A percentile compares a stretch with the other conserved stretches of the same genome.
phyloP scores from a whole-genome alignment of 2,329 filamentous ascomycete species.

The Colletotrichum gigasporum region DNA sequence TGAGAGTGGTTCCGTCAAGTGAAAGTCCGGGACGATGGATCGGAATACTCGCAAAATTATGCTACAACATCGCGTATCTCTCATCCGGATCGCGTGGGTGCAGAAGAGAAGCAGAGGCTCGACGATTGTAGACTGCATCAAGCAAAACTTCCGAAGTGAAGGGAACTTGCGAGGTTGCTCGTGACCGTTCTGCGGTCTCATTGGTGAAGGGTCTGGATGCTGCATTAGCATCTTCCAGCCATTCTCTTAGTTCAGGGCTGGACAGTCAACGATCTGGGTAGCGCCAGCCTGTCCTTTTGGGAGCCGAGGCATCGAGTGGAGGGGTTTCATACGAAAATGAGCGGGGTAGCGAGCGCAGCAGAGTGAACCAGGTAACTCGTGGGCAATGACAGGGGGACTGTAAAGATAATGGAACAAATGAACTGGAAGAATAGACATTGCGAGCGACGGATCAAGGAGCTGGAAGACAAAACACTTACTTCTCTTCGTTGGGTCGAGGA shows the following conservation, averaged over 20 bases:
- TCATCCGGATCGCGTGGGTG: conserved; percentile 88
- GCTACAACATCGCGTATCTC: conserved; percentile 87
- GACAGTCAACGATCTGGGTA: not conserved
- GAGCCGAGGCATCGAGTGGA: not conserved
- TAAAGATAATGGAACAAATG: too few species aligned
- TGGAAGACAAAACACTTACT: conserved; percentile 55
- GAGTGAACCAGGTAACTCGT: too few species aligned
- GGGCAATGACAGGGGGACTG: too few species aligned
- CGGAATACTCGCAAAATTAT: conserved; percentile 89
- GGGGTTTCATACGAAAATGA: too few species aligned
- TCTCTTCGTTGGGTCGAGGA: conserved; percentile 79
- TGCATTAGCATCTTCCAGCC: not conserved
- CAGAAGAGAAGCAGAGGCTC: conserved; percentile 92
- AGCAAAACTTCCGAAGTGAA: conserved; percentile 82
- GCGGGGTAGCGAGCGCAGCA: too few species aligned
- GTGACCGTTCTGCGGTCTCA: conserved; percentile 39
- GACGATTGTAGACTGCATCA: conserved; percentile 80
- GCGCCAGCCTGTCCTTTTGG: too few species aligned
- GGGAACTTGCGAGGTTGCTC: conserved; percentile 53
- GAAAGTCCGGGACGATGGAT: conserved; percentile 83
- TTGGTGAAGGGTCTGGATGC: conserved; percentile 42
- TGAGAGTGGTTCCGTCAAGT: conserved; percentile 39
- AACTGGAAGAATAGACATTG: not conserved
- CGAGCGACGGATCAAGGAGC: not conserved
- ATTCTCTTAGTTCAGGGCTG: not conserved